Evolutionary conservation across 768 basidiomycete species (phyloP), one percentile per base, ranked within the genome.

Genomic region (Amanita muscaria): DNA sequence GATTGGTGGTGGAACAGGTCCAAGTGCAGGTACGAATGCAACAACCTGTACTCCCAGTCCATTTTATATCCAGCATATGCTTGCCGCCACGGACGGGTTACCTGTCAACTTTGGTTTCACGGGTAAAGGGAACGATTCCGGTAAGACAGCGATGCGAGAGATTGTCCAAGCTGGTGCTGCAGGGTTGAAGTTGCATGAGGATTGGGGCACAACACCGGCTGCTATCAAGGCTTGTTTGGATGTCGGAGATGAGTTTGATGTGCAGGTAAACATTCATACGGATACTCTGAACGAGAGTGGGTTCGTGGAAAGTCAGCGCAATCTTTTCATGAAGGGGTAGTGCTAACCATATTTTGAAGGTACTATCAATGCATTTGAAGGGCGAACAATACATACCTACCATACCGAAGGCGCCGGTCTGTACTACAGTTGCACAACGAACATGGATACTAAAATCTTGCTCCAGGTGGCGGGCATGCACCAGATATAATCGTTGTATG

Each of bases 401-500:
- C 96, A 98, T 56, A 91, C 80, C 0, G 94, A 97, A 68, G 94
- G 94, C 35, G 93, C 93, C 42, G 92, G 88, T 80, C n/a, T 22
- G 19, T 27, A 19, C 22, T 22, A 40, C 24, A 5, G 35, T 18
- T 9, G 18, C 30, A 9, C 6, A 11, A 42, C n/a, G n/a, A n/a
- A n/a, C n/a, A 10, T 23, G 37, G 2, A 21, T 22, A 25, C 29
- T 42, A 44, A 47, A 23, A 46, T 22, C 25, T 9, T 36, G 23
- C 11, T 43, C 7, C 15, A 83, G 85, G 92, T 39, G 91, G 92
- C 11, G 92, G 96, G 10, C 94, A 97, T 58, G 94, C 94, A 2
- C 96, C 96, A 0, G 96, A 98, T 56, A 97, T 98, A 62, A 94
- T 99, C 58, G 84, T 88, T n/a, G 93, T 97, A 16, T 94, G 91